Base-by-base conservation (phyloP, 805 yeast genomes). In the Kodamaea kaohsiungensis region DNA sequence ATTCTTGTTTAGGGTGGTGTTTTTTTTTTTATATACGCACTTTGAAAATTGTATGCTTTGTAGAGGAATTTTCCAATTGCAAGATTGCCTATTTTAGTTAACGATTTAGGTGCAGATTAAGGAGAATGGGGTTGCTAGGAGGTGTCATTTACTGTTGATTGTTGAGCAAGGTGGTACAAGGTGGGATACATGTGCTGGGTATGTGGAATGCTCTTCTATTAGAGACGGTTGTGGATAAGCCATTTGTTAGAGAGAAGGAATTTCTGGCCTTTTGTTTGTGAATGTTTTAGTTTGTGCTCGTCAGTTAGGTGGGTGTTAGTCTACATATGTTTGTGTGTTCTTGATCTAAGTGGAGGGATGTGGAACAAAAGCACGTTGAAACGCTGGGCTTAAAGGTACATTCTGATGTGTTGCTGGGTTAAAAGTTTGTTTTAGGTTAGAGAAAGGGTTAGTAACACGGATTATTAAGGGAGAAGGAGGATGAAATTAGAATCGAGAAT, bases 1-100 rank as follows among this genome's bases (percentile, higher is more conserved):
- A 46, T 46, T 46, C 38, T 45, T 46, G 30, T 18, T 46, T 46
- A 7, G 22, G 48, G 16, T 46, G 39, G n/a, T 18, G 33, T 15
- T 46, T 27, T 46, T 40, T 39, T 17, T 40, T 40, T 40, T 40
- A 35, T 30, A 30, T 30, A 30, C 35, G 35, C 35, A 30, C 10
- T 38, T 6, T 38, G 16, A 15, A 16, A 16, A 16, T n/a, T n/a
- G n/a, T 13, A 7, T 38, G 15, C 9, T 16, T 15, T 38, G 42
- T 4, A 38, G 42, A 38, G 42, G 42, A 38, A 16, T n/a, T 38
- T 38, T n/a, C 18, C 6, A 17, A 6, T n/a, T 16, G 13, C 5
- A 3, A 12, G 35, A 30, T 30, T 30, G 10, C 25, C 25, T 22
- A 22, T 22, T 22, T 22, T 22, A 22, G 35, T 5, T 30, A 9